A percentile compares a stretch with the other conserved stretches of the same genome.
Evolutionary conservation across 2,329 filamentous ascomycete species (phyloP).

Genomic region (Paracorniculantispora psalliotae): DNA sequence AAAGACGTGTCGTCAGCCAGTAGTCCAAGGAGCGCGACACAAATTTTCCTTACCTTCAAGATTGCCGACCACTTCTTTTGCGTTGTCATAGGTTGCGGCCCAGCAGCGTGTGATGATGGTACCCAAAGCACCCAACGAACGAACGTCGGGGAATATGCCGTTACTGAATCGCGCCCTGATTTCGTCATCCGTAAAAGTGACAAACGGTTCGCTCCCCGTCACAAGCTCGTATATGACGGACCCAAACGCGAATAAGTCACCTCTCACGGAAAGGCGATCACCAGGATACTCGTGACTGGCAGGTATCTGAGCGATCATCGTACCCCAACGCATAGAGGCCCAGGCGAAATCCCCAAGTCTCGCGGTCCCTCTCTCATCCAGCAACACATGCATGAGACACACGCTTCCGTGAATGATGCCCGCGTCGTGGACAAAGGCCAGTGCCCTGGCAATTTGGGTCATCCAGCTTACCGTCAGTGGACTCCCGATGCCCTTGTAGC

Average conservation of each 20-base stretch:
- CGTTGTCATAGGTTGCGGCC: neutral
- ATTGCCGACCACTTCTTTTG: neutral
- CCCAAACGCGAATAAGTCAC: slow-evolving; percentile 2
- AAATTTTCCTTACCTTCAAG: neutral
- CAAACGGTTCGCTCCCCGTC: neutral
- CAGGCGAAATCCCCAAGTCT: neutral
- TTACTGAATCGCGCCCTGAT: neutral
- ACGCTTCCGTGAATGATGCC: neutral
- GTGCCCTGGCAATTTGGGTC: neutral
- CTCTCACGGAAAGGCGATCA: neutral
- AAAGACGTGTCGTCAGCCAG: neutral
- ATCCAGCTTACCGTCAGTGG: neutral
- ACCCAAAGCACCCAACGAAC: neutral
- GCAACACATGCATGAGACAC: neutral
- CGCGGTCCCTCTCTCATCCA: neutral
- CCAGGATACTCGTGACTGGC: slow-evolving; percentile 4
- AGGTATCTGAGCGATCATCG: neutral
- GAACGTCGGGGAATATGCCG: neutral
- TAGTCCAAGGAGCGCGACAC: neutral
- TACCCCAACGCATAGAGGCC: neutral
- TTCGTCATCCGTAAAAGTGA: neutral
- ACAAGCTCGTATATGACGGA: neutral
- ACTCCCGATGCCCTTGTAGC: neutral
- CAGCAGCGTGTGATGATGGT: neutral
- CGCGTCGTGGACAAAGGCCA: neutral